Evolutionary conservation across 495 filamentous ascomycete species (phyloP), one percentile per base, ranked within the genome.

Genomic region (Aspergillus mulundensis): DNA sequence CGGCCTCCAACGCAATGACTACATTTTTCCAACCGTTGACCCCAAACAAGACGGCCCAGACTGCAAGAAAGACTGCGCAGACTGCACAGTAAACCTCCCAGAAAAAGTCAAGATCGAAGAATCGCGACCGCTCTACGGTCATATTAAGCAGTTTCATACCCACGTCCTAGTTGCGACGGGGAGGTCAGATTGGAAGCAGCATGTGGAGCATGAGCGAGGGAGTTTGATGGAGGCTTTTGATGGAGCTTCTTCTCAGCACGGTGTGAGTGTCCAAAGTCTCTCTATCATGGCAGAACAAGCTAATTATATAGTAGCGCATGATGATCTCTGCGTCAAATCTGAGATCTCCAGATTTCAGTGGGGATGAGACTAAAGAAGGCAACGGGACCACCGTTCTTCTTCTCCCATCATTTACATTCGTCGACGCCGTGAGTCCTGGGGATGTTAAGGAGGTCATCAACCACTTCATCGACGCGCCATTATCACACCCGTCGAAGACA

Each of bases 271-370:
- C 21, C 3, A 34, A 19, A 39, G 21, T 1, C 50, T 23, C 10
- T 28, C 12, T 41, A 15, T 11, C 3, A 14, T 20, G 16, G 12
- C n/a, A 32, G 32, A 47, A 16, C 60, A 66, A 56, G 56, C 50
- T 28, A 5, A 14, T 28, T 58, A 41, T 2, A 15, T 15, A 2
- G 36, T 32, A 95, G 90, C 81, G 78, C 53, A 78, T 96, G 50
- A 95, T 94, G 87, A 81, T 97, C 53, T 96, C 91, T 1, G 93
- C 94, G 32, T 95, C 89, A 47, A 93, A 97, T 71, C 87, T 97
- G 50, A 82, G 62, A 25, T n/a, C 83, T 19, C 84, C 83, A 36
- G 80, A 87, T 2, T 53, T 60, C 19, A 56, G 72, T 36, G 62
- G 75, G 45, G 45, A 67, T 16, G 52, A 66, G 14, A 56, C 78